These are phyloP conservation scores for Starmerella asiatica DNA, from an alignment of 805 yeast genomes.

Conservation along the genomic window DNA sequence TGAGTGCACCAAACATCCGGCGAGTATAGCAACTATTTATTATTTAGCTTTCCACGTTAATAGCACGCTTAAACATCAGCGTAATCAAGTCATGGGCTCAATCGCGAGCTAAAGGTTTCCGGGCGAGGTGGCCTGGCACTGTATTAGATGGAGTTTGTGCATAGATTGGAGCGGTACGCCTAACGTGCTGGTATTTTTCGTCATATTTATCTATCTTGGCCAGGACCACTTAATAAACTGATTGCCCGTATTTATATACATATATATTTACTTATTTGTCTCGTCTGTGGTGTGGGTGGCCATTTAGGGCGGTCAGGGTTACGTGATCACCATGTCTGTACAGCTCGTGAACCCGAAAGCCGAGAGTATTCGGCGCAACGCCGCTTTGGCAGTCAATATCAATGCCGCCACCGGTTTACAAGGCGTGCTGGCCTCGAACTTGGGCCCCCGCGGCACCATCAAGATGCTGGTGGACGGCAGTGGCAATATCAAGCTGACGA, in stretches of 20 bases:
- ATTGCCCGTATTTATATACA: no score
- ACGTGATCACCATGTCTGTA: conserved; percentile 27
- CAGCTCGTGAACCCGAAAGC: conserved; percentile 95
- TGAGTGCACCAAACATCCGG: no score
- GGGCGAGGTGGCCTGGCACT: no score
- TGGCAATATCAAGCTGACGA: conserved; percentile 87
- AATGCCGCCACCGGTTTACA: conserved; percentile 96
- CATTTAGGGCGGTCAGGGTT: no score
- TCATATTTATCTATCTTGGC: conserved; percentile 63
- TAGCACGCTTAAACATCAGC: no score
- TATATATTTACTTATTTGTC: no score
- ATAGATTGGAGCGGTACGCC: conserved; percentile 66
- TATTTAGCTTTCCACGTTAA: no score
- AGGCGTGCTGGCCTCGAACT: conserved; percentile 75
- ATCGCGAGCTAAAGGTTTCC: no score
- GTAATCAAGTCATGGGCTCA: no score
- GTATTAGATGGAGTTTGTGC: conserved; percentile 62
- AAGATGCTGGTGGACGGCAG: conserved; percentile 96
- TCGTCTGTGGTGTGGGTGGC: no score
- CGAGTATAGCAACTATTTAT: no score
- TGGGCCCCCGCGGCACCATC: conserved; percentile 95
- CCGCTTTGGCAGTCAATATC: conserved; percentile 88
- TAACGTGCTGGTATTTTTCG: conserved; percentile 62
- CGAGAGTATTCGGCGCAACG: conserved; percentile 87
- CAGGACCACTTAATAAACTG: conserved; percentile 45